phyloP scores from a whole-genome alignment of 331 rosid species.

The Phaseolus coccineus region DNA sequence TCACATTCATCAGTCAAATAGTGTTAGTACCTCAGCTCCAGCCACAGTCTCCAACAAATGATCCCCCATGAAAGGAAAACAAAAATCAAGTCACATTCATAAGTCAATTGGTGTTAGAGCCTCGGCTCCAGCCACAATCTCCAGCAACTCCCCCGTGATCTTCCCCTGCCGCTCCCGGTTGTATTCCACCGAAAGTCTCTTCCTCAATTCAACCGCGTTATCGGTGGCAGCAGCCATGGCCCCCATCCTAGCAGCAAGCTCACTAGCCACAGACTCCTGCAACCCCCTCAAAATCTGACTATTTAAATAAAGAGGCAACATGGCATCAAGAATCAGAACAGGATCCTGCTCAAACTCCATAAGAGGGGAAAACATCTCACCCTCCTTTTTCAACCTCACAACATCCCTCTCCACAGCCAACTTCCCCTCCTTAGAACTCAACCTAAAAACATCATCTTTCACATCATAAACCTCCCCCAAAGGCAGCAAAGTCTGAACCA shows the following conservation, averaged over 20 bases:
- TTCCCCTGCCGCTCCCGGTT: slow-evolving; percentile 78
- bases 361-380: slow-evolving; percentile 47
- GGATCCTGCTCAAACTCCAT: slow-evolving; percentile 89
- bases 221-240: slow-evolving; percentile 86
- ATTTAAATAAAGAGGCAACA: slow-evolving; percentile 89
- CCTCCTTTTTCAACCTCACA: slow-evolving; percentile 40
- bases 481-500: slow-evolving; percentile 77
- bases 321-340: slow-evolving; percentile 84
- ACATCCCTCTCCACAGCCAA: slow-evolving; percentile 64
- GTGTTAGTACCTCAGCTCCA: slow-evolving; percentile 75
- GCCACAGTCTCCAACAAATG: slow-evolving; percentile 85
- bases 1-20: slow-evolving; percentile 47
- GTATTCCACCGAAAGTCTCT: slow-evolving; percentile 59
- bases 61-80: slow-evolving; percentile 17
- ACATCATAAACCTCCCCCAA: slow-evolving; percentile 62
- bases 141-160: slow-evolving; percentile 83
- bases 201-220: slow-evolving; percentile 72
- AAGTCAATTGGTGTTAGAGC: slow-evolving; percentile 61
- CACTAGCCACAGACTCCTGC: slow-evolving; percentile 88
- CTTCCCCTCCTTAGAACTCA: slow-evolving; percentile 72
- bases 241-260: slow-evolving; percentile 84
- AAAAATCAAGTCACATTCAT: slow-evolving; percentile 2
- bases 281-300: slow-evolving; percentile 75
- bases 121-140: slow-evolving; percentile 88
- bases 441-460: slow-evolving; percentile 76